These are phyloP conservation scores for Carex myosuroides DNA, from an alignment of 176 grass and related monocot species.

Conservation along the genomic window DNA sequence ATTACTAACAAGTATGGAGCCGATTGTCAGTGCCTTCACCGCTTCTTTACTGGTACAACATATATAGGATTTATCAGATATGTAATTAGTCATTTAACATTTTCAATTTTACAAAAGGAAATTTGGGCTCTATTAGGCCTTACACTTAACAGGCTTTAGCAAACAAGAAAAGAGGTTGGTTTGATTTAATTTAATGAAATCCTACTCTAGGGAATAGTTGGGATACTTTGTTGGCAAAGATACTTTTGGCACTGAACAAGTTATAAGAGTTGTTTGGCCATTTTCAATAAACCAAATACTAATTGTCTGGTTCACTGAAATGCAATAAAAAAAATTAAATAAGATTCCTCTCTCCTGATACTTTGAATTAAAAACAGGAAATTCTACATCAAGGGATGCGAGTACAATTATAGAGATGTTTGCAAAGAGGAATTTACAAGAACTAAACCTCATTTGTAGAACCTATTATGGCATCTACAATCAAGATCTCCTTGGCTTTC, in stretches of 20 bases:
- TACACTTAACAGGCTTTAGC: not conserved
- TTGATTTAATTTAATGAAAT: no score
- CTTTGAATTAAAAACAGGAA: conserved; percentile 2
- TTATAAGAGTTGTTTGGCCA: not conserved
- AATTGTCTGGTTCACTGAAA: not conserved
- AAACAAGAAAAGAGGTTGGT: no score
- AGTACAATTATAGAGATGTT: not conserved
- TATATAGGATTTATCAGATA: not conserved
- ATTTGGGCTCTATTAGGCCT: not conserved
- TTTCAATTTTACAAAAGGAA: not conserved
- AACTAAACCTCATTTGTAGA: not conserved
- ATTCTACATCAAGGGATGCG: not conserved
- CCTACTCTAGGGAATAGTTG: no score
- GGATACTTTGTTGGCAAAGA: no score
- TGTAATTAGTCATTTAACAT: not conserved
- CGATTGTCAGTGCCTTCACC: conserved; percentile 22
- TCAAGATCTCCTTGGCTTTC: conserved; percentile 5
- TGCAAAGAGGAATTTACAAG: not conserved
- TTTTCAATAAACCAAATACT: not conserved
- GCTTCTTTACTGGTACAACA: conserved; percentile 22
- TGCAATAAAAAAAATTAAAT: not conserved
- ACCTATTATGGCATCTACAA: not conserved
- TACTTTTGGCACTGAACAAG: not conserved
- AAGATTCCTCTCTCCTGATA: not conserved
- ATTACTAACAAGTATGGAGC: conserved; percentile 23